Evolutionary conservation across 805 yeast genomes (phyloP).

Genomic region (Isabelozyma pseudorhagii): DNA sequence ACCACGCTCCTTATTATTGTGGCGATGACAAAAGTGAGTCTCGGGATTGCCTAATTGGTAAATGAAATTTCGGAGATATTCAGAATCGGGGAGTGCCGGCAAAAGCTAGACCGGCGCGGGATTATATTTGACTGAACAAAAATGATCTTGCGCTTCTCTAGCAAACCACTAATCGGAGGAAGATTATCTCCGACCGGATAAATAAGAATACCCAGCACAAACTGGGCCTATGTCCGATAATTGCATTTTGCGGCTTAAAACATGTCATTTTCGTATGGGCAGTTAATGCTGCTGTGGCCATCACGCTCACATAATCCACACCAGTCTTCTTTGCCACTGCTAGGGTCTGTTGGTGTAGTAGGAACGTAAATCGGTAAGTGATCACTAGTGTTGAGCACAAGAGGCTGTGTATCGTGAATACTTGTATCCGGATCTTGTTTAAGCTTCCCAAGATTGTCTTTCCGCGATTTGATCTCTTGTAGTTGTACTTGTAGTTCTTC

Average conservation of each 20-base stretch:
- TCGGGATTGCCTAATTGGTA: too few relatives aligned
- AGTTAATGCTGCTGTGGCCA: slow-evolving; percentile 84
- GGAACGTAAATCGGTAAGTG: slow-evolving; percentile 52
- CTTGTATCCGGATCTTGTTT: too few relatives aligned
- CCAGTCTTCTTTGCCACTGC: slow-evolving; percentile 77
- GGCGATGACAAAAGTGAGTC: too few relatives aligned
- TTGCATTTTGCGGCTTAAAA: slow-evolving; percentile 22
- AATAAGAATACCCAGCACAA: too few relatives aligned
- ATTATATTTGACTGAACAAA: too few relatives aligned
- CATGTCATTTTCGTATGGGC: slow-evolving; percentile 76
- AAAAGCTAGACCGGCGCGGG: too few relatives aligned
- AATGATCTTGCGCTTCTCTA: too few relatives aligned
- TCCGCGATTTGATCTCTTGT: slow-evolving; percentile 6
- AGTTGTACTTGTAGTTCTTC: slow-evolving; percentile 19
- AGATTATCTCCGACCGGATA: too few relatives aligned
- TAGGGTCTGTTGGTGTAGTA: slow-evolving; percentile 50
- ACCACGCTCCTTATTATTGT: too few relatives aligned
- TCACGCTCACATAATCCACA: slow-evolving; percentile 90
- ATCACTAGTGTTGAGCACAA: slow-evolving; percentile 17
- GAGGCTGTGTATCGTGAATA: background rate
- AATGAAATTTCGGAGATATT: too few relatives aligned
- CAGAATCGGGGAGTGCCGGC: too few relatives aligned
- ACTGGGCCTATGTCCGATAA: background rate
- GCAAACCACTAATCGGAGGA: too few relatives aligned
- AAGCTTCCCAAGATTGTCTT: background rate